Base-by-base conservation (phyloP, 305 asterid genomes). In the Coffea humblotiana region DNA sequence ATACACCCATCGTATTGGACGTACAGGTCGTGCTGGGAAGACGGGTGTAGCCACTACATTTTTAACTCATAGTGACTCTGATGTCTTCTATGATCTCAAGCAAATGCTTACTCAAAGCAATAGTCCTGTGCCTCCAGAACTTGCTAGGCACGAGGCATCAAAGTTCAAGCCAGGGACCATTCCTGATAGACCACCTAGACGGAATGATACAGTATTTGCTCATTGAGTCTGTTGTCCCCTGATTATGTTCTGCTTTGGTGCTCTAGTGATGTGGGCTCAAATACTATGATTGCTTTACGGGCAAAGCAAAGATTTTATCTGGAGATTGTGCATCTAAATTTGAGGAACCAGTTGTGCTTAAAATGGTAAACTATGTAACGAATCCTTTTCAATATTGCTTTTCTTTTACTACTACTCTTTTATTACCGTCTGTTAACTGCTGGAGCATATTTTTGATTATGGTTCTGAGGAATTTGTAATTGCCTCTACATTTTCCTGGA, bases 1-100 rank as follows among this genome's bases (percentile, higher is more conserved):
- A 60, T 93, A 92, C 91, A 93, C 97, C 29, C 97, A 93, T 88
- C 98, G 97, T 84, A 93, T 93, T 78, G 98, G 98, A 76, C 88
- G 98, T 81, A 93, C 96, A 37, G 98, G 97, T 76, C 97, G 98
- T 89, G 98, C 98, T 82, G 98, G 98, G 86, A 93, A 93, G 91
- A 92, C 97, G 6, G 97, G 98, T 84, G 82, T 88, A 18, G 97
- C 98, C 70, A 90, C 98, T 11, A 91, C 98, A 35, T 93, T 93
- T 89, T 85, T 93, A 91, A 92, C 98, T 76, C 77, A 91, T 80
- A 85, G 89, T 25, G 98, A 92, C 79, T 79, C 92, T 1, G 97
- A 90, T 0, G 98, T 93, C 54, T 93, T 93, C 79, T 93, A 92
- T 75, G 97, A 93, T 86, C 93, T 93, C 71, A 93, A 92, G 86